A percentile compares a stretch with the other conserved stretches of the same genome.
phyloP scores from a whole-genome alignment of 2,329 filamentous ascomycete genomes.

The Colletotrichum abscissum region DNA sequence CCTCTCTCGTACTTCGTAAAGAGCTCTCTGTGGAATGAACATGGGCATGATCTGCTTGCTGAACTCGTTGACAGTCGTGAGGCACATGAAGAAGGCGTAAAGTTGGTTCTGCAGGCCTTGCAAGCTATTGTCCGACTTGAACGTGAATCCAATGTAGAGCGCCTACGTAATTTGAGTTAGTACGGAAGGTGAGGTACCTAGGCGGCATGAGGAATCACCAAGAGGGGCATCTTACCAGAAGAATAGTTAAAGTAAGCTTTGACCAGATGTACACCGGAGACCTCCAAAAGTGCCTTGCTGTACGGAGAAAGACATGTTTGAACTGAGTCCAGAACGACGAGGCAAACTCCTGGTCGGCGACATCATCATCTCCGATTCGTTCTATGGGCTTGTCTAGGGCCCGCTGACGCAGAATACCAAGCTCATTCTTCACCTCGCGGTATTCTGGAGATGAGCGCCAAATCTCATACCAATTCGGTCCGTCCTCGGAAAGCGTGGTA shows the following conservation, averaged over 20 bases:
- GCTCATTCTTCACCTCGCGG: conserved; percentile 42
- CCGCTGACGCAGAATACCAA: conserved; percentile 38
- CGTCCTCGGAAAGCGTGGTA: conserved; percentile 41
- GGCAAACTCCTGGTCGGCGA: conserved; percentile 70
- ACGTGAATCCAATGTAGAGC: conserved; percentile 77
- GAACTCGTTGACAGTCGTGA: conserved; percentile 74
- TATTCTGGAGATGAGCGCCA: conserved; percentile 47
- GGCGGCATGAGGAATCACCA: too few relatives aligned
- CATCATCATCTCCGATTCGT: neutral
- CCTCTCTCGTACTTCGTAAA: conserved; percentile 77
- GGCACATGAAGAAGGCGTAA: conserved; percentile 75
- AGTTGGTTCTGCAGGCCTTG: conserved; percentile 77
- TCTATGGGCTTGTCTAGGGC: neutral
- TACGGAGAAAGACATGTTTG: conserved; percentile 67
- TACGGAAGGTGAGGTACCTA: too few relatives aligned
- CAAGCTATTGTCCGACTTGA: conserved; percentile 65
- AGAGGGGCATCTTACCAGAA: conserved; percentile 37
- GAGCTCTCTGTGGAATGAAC: conserved; percentile 72
- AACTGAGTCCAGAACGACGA: conserved; percentile 74
- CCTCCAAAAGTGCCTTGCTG: conserved; percentile 80
- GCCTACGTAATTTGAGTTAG: conserved; percentile 48
- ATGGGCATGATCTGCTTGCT: conserved; percentile 77
- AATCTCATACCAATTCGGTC: conserved; percentile 48
- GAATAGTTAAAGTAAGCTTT: conserved; percentile 65
- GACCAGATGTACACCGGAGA: conserved; percentile 78